Base-by-base conservation (phyloP, 441 rosid genomes). In the Gossypium davidsonii region DNA sequence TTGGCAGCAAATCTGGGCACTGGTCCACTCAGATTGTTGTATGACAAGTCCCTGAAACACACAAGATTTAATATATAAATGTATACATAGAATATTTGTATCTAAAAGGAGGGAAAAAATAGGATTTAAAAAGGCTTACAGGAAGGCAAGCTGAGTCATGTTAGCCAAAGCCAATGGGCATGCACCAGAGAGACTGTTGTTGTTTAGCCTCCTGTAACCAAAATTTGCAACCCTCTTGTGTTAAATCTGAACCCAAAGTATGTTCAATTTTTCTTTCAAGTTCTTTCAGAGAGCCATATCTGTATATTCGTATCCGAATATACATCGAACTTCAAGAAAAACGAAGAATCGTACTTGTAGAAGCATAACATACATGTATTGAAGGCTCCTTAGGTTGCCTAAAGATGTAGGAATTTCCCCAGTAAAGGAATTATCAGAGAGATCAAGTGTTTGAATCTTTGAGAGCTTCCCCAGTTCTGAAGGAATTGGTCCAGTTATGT, bases 21-120 rank as follows among this genome's bases (percentile, higher is more conserved):
- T 20, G 92, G 94, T 53, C 94, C 93, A 70, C 94, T 90, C 70
- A 95, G 84, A 86, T 95, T 95, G 77, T 95, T 95, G 90, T 71
- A 90, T 31, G 99, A 95, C 85, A 95, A 84, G 72, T 95, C 99
- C 77, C 99, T 95, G 87, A 60, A 82, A 77, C 34, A 52, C 28
- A 51, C 62, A 77, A 67, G 31, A 70, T 25, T 53, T 28, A 11
- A 18, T 31, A 12, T 48, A 60, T 17, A 37, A 37, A 62, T 60
- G 7, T 6, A 63, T 14, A 46, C 15, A 49, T 62, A 34, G 44
- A 14, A 53, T 61, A 31, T 31, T 31, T 51, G 67, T 5, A 61
- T 70, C 61, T 67, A 26, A 23, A 44, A 58, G 67, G 57, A 57
- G 28, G 63, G 2, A 17, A 18, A 62, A n/a, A 28, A 15, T 7